Evolutionary conservation across 208 protist species (phyloP), one percentile per base, ranked within the genome.

Genomic region (Endotrypanum monterogeii): DNA sequence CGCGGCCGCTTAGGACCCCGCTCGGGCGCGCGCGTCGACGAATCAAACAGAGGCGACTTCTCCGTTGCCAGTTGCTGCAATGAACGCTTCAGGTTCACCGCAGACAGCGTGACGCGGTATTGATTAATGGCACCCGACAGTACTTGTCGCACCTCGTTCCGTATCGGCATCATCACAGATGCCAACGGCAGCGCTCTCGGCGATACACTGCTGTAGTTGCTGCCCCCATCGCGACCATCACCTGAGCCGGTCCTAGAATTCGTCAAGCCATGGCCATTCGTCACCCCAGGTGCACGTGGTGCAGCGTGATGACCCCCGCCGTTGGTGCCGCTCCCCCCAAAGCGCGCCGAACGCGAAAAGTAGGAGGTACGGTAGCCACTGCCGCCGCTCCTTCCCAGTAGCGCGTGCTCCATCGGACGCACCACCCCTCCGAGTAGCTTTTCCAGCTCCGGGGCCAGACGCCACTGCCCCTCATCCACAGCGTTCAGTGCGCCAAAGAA

Each of bases 41-140:
- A 44, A 35, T 41, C 66, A 2, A 16, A 30, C 50, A 20, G n/a
- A 57, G n/a, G 25, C 20, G 3, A 28, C 55, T 60, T 4, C 55
- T 60, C 9, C 55, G 8, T 39, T 25, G 18, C 30, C 66, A 11
- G 14, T 0, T 11, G 41, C 55, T 52, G 30, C 35, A 37, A 28
- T 20, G n/a, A 46, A 20, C 70, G 70, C 62, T 75, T 61, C 39
- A 79, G 55, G 52, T 30, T 32, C 62, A 68, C 79, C 20, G 58
- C 41, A 3, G 72, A 51, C 73, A 75, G 76, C 46, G 71, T 30
- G 28, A 91, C 82, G n/a, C 75, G 67, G 39, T 76, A 67, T n/a
- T 82, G 84, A 9, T 56, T 74, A 52, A 91, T 91, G 67, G 81
- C 83, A 9, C 76, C 84, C 44, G 81, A 79, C 56, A 91, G 61